phyloP scores from a whole-genome alignment of 805 yeast species.

The Ogataea allantospora region DNA sequence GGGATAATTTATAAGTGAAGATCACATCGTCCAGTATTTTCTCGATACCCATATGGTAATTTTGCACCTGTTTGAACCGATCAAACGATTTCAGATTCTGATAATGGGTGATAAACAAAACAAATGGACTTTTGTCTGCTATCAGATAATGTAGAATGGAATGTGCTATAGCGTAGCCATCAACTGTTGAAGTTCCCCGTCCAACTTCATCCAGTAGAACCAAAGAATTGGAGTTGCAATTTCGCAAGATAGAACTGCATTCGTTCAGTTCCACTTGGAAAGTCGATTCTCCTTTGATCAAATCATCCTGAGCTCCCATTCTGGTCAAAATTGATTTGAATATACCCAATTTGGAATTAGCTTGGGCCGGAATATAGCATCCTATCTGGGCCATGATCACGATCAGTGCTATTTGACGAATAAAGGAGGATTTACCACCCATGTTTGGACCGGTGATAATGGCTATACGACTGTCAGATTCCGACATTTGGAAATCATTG shows the following conservation, averaged over 20 bases:
- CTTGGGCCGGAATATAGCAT: conserved; percentile 71
- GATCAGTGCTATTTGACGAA: conserved; percentile 67
- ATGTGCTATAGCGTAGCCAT: conserved; percentile 81
- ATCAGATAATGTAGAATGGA: conserved; percentile 63
- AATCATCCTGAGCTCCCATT: conserved; percentile 83
- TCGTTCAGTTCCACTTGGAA: conserved; percentile 77
- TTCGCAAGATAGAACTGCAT: conserved; percentile 53
- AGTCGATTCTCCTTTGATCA: conserved; percentile 74
- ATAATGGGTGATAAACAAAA: conserved; percentile 83
- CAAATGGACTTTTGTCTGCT: conserved; percentile 45
- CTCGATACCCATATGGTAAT: conserved; percentile 68
- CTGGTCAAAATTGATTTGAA: conserved; percentile 55
- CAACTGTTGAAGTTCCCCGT: conserved; percentile 64
- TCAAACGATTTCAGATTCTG: conserved; percentile 61
- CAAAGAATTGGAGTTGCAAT: conserved; percentile 53
- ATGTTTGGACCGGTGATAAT: conserved; percentile 84
- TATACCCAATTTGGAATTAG: conserved; percentile 47
- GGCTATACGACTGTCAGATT: conserved; percentile 48
- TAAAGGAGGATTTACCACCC: conserved; percentile 85
- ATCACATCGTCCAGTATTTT: conserved; percentile 32
- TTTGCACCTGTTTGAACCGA: conserved; percentile 41
- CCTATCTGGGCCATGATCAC: conserved; percentile 79
- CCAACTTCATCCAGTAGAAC: conserved; percentile 76
- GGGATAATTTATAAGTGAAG: conserved; percentile 50
- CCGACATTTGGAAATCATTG: conserved; percentile 56